Base-by-base conservation (phyloP, 2,329 filamentous ascomycete species). In the Colletotrichum falcatum region DNA sequence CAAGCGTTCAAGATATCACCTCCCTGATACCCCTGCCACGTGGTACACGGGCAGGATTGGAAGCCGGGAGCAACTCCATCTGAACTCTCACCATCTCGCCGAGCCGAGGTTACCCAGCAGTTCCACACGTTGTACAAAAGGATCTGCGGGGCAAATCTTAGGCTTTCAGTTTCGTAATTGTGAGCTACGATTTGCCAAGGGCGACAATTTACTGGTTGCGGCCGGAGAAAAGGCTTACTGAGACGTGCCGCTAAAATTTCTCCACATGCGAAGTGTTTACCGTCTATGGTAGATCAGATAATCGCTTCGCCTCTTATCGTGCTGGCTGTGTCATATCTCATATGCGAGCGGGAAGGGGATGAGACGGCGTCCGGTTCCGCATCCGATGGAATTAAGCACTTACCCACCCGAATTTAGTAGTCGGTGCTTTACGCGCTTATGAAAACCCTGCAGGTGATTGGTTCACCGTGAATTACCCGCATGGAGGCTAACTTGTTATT, bases 231-330 rank as follows among this genome's bases (percentile, higher is more conserved):
- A 42, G 51, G 30, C 35, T 65, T 59, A 30, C 39, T 48, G 48
- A 55, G 42, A 56, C 37, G 30, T 5, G 35, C 65, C 53, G 8
- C 33, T 42, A 8, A 37, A 37, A 20, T 30, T 28, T 23, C 30
- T 69, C n/a, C 53, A 28, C n/a, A 30, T 11, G 16, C 66, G 26
- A 65, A 54, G 37, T 65, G 56, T 54, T 54, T 18, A 59, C 65
- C 23, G 2, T 39, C 28, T 48, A 37, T 28, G 61, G 54, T 30
- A 60, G 23, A 54, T 39, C 7, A 30, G 9, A 51, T 67, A 49
- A 58, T 48, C 65, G 51, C 60, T 65, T 59, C 35, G 33, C 16
- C 39, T 28, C 30, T 48, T 55, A 12, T 23, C 53, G n/a, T 23
- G 11, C 30, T 18, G 12, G 33, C 33, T 16, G 5, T 35, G 23